Evolutionary conservation across 2,329 filamentous ascomycete genomes (phyloP), one percentile per base, ranked within the genome.

Genomic region (Ophiostoma sp.): DNA sequence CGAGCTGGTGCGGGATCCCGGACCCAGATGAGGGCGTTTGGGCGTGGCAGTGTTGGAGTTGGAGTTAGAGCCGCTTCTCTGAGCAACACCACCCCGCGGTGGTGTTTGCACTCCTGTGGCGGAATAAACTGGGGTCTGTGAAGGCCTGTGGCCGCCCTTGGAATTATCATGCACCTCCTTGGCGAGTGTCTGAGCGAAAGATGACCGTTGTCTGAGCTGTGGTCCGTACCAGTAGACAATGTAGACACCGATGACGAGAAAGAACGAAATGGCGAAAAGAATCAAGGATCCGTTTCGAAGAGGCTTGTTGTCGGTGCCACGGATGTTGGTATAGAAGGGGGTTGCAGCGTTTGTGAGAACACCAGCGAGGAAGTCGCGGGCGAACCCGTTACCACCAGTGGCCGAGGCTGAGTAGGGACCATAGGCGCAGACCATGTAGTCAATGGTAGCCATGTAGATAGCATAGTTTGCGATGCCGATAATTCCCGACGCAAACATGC

Each of bases 391-490:
- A 27, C 90, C 90, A 57, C 90, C 90, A 0, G 90, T 92, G 0
- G 90, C 90, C 0, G 89, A 91, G 1, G 90, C 90, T 1, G 89
- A 87, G 77, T 91, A 92, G 0, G 87, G 86, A 0, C 90, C 90
- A 75, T 92, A 72, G 0, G 89, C 88, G 71, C 87, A 89, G 48
- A 92, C 86, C 86, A 92, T 91, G 79, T 93, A 93, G 78, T 93
- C 89, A 73, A 92, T 90, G 1, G 89, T 91, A 0, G 89, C 88
- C 87, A 91, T 90, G 79, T 92, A 92, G 71, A 91, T 91, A 44
- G 85, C 81, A 54, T 90, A 90, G 75, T 93, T 93, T 70, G 90
- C 90, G 68, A 93, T 88, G 31, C 89, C 90, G 68, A 93, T 87
- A 64, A 91, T 80, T 20, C 82, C 83, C 1, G 84, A 83, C 73